Conservation (phyloP, 345 rosid species). For the Excoecaria agallocha region DNA sequence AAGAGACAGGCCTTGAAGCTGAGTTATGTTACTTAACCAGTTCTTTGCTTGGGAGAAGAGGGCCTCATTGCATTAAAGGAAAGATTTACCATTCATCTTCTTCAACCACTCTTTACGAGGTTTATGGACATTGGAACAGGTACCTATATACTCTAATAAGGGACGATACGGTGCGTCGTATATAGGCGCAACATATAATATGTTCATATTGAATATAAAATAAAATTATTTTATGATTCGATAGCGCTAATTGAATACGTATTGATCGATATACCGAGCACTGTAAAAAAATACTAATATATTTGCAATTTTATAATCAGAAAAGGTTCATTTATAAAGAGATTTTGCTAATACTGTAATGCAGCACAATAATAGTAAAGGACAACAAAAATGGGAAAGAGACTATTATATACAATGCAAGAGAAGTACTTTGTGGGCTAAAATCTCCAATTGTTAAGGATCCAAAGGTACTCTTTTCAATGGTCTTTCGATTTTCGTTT, state of each 20-base stretch:
- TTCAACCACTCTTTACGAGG: constrained; percentile 40
- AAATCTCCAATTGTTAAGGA: constrained; percentile 59
- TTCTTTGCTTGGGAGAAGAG: constrained; percentile 41
- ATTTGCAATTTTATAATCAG: too few species aligned
- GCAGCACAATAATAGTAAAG: constrained; percentile 61
- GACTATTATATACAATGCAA: constrained; percentile 56
- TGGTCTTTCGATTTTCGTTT: too few species aligned
- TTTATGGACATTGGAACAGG: constrained; percentile 83
- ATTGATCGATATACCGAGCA: too few species aligned
- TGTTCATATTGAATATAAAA: too few species aligned
- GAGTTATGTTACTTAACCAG: constrained; percentile 42
- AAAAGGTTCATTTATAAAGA: too few species aligned
- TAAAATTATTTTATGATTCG: too few species aligned
- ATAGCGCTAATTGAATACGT: too few species aligned
- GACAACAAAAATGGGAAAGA: constrained; percentile 46
- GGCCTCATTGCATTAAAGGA: constrained; percentile 51
- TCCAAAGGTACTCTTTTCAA: constrained; percentile 55
- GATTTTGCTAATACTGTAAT: neutral
- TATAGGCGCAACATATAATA: too few species aligned
- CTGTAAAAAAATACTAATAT: too few species aligned
- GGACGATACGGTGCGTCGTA: too few species aligned
- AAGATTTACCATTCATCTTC: constrained; percentile 54
- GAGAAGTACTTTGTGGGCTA: constrained; percentile 47
- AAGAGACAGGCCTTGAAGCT: constrained; percentile 61
- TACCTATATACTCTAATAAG: constrained; percentile 11